These are phyloP conservation scores for Sonneratia caseolaris DNA, from an alignment of 345 rosid genomes.

Conservation along the genomic window DNA sequence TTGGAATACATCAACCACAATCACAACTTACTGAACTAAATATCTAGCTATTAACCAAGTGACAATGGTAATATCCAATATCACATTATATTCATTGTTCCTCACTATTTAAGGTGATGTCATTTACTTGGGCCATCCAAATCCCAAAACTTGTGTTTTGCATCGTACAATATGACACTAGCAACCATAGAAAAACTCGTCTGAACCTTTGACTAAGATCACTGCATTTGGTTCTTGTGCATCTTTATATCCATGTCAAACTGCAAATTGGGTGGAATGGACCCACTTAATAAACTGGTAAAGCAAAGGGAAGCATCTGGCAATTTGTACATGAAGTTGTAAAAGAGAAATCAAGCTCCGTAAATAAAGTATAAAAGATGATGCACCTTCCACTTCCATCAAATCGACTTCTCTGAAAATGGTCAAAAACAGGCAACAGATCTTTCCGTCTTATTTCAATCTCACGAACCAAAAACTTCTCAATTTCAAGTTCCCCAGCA, in stretches of 20 bases:
- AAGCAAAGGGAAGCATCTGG: neutral
- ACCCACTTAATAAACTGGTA: neutral
- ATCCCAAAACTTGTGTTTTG: neutral
- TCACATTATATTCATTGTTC: neutral
- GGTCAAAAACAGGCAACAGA: conserved; percentile 68
- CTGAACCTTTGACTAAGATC: no score
- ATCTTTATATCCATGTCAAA: neutral
- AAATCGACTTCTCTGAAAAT: conserved; percentile 46
- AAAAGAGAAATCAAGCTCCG: neutral
- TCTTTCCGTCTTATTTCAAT: conserved; percentile 75
- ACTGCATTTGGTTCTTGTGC: neutral
- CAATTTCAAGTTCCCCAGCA: conserved; percentile 71
- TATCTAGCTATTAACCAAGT: neutral
- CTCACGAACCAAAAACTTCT: conserved; percentile 50
- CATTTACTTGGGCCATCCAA: neutral
- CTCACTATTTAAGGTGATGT: neutral
- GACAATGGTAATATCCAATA: neutral
- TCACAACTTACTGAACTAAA: neutral
- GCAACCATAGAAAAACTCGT: neutral
- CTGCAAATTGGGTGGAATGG: neutral
- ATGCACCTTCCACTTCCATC: conserved; percentile 53
- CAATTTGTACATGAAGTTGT: neutral
- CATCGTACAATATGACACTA: neutral
- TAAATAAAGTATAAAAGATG: neutral
- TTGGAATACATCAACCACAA: neutral